Conservation (phyloP, 805 yeast genomes). For the Suhomyces sp. region DNA sequence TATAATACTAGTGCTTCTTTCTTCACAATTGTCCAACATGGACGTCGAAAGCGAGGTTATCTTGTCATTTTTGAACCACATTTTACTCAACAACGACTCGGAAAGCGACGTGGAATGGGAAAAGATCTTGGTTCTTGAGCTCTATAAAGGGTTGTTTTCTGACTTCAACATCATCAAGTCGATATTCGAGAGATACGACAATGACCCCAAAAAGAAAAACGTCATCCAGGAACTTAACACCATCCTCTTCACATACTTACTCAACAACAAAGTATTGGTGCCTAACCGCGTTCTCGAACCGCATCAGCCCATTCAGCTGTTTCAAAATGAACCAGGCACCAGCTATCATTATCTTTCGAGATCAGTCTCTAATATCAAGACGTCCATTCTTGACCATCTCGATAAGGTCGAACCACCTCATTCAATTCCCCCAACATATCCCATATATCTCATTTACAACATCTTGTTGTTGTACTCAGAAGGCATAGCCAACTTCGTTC, state of each 20-base stretch:
- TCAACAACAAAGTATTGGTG: conserved; percentile 16
- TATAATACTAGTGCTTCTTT: conserved; percentile 58
- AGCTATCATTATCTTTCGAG: conserved; percentile 31
- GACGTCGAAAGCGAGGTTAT: conserved; percentile 81
- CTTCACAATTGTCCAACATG: conserved; percentile 54
- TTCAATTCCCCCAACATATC: conserved; percentile 56
- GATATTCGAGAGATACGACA: conserved; percentile 64
- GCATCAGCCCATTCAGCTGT: conserved; percentile 11
- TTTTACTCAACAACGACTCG: conserved; percentile 54
- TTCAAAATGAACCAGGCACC: not conserved
- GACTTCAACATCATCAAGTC: conserved; percentile 52
- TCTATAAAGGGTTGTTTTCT: conserved; percentile 56
- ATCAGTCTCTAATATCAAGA: conserved; percentile 45
- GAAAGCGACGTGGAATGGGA: conserved; percentile 59
- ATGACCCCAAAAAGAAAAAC: conserved; percentile 50
- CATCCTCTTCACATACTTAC: conserved; percentile 22
- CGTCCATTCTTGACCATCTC: conserved; percentile 66
- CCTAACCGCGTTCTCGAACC: conserved; percentile 17
- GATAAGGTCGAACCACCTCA: conserved; percentile 80
- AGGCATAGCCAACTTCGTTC: conserved; percentile 58
- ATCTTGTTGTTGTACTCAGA: conserved; percentile 59
- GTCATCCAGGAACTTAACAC: conserved; percentile 56
- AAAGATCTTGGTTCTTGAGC: conserved; percentile 67
- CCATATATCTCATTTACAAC: conserved; percentile 51
- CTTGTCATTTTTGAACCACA: conserved; percentile 69